A percentile compares a stretch with the other conserved stretches of the same genome.
Evolutionary conservation across 108 stramenopile species (phyloP).

Genomic region (Epipyxis sp.): DNA sequence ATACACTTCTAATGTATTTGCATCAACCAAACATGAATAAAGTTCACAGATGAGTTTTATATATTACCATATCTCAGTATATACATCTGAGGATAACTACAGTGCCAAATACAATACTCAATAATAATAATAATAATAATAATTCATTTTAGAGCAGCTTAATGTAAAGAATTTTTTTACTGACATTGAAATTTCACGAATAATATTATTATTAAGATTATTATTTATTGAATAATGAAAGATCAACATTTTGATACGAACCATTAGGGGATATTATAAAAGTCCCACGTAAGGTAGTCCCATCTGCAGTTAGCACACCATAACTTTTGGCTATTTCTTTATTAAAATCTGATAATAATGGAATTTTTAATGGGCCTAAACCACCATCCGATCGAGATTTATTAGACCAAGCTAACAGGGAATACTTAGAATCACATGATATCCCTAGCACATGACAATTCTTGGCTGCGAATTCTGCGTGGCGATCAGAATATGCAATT

Average conservation of each 20-base stretch:
- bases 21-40: background rate
- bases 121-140: too few species aligned
- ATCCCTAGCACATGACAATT: conserved; percentile 44
- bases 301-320: conserved; percentile 55
- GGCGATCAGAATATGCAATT: conserved; percentile 51
- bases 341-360: conserved; percentile 55
- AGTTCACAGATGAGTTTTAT: background rate
- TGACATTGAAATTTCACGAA: too few species aligned
- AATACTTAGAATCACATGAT: conserved; percentile 52
- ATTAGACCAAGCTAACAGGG: conserved; percentile 51
- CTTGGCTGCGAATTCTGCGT: conserved; percentile 32
- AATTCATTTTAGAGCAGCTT: too few species aligned
- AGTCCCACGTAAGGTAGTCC: conserved; percentile 50
- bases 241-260: conserved; percentile 42
- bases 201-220: too few species aligned
- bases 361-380: conserved; percentile 57
- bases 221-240: too few species aligned
- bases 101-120: too few species aligned
- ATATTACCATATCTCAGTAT: too few species aligned
- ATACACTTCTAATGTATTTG: background rate
- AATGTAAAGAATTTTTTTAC: too few species aligned
- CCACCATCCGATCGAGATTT: conserved; percentile 55
- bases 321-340: conserved; percentile 55
- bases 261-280: conserved; percentile 60
- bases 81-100: too few species aligned